Evolutionary conservation across 139 green algal species (phyloP).

Genomic region (Chlorella vulgaris): DNA sequence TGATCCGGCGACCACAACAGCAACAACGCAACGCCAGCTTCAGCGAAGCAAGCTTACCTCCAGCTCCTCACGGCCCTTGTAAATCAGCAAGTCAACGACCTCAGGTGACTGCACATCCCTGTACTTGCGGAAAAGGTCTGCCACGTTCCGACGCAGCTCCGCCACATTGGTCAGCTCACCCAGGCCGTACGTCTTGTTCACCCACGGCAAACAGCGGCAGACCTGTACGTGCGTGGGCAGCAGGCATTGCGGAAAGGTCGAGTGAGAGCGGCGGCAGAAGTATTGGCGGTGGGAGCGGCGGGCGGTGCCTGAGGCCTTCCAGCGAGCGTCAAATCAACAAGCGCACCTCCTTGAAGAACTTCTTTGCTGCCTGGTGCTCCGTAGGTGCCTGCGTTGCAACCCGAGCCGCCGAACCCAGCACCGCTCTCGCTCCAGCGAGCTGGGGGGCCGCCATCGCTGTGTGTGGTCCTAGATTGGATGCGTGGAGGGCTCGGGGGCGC

Average conservation of each 20-base stretch:
- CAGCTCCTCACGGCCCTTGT: slow-evolving; percentile 88
- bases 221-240: no score
- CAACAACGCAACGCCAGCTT: not conserved
- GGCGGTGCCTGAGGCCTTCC: no score
- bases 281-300: not conserved
- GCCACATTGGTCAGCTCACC: slow-evolving; percentile 53
- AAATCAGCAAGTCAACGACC: slow-evolving; percentile 82
- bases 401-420: slow-evolving; percentile 20
- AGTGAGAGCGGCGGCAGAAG: not conserved
- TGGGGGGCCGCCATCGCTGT: slow-evolving; percentile 4
- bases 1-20: not conserved
- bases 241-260: not conserved
- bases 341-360: slow-evolving; percentile 50
- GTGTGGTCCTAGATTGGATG: not conserved
- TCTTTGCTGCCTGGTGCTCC: slow-evolving; percentile 17
- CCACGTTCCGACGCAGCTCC: slow-evolving; percentile 53
- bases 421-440: not conserved
- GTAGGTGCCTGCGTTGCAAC: not conserved
- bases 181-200: slow-evolving; percentile 60
- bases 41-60: no score
- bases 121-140: slow-evolving; percentile 52
- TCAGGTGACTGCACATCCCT: slow-evolving; percentile 45
- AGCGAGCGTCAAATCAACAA: no score
- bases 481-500: no score
- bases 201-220: slow-evolving; percentile 52